Base-by-base conservation (phyloP, 441 rosid species). In the Pelargonium myrrhifolium region DNA sequence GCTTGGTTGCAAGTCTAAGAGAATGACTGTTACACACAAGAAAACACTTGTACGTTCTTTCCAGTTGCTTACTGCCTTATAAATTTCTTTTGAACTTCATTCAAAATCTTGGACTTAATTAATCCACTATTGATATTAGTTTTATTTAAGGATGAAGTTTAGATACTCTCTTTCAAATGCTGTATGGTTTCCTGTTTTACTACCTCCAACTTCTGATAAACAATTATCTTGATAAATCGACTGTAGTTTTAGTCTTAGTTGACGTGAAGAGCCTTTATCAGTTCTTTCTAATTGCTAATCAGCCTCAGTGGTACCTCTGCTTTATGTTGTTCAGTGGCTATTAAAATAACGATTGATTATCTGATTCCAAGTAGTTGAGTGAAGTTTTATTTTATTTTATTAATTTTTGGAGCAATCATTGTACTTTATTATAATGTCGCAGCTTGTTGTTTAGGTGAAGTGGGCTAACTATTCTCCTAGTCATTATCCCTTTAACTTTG, bases 1-100 rank as follows among this genome's bases (percentile, higher is more conserved):
- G 66, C 97, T 95, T 75, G 99, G 99, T 71, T 90, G 94, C 88
- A 95, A 92, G 79, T 87, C 93, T 40, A 95, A 95, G 87, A 87
- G 97, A 86, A 86, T 95, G 78, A 92, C 98, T 26, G 92, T 95
- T 43, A 95, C 99, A 8, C 88, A 86, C 84, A 95, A 95, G 89
- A 90, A 92, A 85, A 82, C 96, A 71, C 97, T 95, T 55, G 99
- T 95, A 89, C 71, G 92, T 72, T 79, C 55, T 58, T 68, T 68
- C 66, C 28, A 14, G 56, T 68, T 71, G 49, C 64, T 9, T 18
- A 56, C 56, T 60, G 72, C 9, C 43, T 10, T 9, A 53, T 72
- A 51, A 18, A 62, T 17, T 72, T 68, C 65, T 21, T 9, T n/a
- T 40, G 5, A 20, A 65, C 43, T 28, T 55, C 15, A 18, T 8